Conservation (phyloP, 139 green algal genomes). For the Gonium pectorale region DNA sequence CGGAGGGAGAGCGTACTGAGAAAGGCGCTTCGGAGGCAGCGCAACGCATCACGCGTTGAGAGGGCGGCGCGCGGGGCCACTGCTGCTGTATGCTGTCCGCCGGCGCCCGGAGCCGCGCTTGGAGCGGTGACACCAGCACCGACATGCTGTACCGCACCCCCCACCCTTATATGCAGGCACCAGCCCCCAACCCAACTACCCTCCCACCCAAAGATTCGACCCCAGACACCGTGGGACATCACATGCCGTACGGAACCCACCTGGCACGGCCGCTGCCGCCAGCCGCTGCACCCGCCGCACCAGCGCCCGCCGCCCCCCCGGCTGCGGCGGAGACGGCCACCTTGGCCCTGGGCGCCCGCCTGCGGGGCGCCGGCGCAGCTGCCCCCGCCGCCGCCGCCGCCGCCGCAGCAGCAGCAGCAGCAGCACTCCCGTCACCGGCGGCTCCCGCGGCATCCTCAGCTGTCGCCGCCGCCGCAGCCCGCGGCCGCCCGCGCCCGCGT, state of each 20-base stretch:
- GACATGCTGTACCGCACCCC: too few relatives aligned
- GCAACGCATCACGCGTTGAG: too few relatives aligned
- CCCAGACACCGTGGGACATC: not conserved
- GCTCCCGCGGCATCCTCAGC: not conserved
- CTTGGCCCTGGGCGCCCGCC: not conserved
- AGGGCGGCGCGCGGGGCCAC: too few relatives aligned
- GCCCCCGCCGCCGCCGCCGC: not conserved
- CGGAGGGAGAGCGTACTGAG: too few relatives aligned
- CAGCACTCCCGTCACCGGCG: not conserved
- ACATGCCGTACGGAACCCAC: not conserved
- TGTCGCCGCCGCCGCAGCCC: not conserved
- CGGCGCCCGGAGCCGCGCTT: too few relatives aligned
- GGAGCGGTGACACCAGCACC: too few relatives aligned
- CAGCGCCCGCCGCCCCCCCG: not conserved
- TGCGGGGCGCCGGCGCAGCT: not conserved
- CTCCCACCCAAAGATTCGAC: not conserved
- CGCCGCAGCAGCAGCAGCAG: not conserved
- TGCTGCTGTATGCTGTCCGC: too few relatives aligned
- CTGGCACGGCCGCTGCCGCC: not conserved
- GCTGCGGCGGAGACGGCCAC: too few relatives aligned
- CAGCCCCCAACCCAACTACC: too few relatives aligned
- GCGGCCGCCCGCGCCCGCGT: not conserved
- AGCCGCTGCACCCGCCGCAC: not conserved
- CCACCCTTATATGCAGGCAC: too few relatives aligned
- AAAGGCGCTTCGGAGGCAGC: too few relatives aligned